Evolutionary conservation across 73 alveolate species (phyloP).

Genomic region (Halteria grandinella): DNA sequence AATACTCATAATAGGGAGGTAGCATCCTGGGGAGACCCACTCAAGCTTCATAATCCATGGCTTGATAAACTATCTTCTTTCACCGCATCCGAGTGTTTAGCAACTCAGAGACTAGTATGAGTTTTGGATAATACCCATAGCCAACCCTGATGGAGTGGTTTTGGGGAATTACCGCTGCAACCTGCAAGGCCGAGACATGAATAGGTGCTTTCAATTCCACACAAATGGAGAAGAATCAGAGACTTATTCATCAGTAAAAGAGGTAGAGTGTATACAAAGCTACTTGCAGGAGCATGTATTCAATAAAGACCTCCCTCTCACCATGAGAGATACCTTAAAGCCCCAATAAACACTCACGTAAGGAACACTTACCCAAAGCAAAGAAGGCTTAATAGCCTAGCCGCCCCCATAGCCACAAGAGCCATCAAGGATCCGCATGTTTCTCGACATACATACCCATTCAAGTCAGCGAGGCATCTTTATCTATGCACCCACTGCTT

Average conservation of each 20-base stretch:
- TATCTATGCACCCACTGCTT: constrained; percentile 8
- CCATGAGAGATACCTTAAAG: too few species aligned
- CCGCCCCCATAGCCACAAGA: too few species aligned
- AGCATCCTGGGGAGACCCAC: constrained; percentile 42
- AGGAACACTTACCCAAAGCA: too few species aligned
- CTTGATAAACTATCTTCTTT: constrained; percentile 1
- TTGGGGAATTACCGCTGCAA: constrained; percentile 27
- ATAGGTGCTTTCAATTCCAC: constrained; percentile 4
- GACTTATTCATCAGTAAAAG: neutral
- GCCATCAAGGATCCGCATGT: constrained; percentile 4
- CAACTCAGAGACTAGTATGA: neutral
- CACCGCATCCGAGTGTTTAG: neutral
- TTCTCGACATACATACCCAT: constrained; percentile 39
- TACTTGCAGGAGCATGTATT: neutral
- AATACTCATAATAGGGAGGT: constrained; percentile 9
- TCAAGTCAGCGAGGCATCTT: constrained; percentile 25
- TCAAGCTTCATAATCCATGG: constrained; percentile 33
- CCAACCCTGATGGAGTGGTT: constrained; percentile 41
- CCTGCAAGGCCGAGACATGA: constrained; percentile 28
- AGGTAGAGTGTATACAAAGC: neutral
- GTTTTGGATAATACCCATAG: constrained; percentile 33
- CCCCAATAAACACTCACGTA: too few species aligned
- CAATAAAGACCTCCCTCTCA: neutral
- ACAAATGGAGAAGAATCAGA: neutral
- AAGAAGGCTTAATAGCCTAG: too few species aligned